Conservation (phyloP, 441 rosid genomes). For the Pelargonium fulgidum region DNA sequence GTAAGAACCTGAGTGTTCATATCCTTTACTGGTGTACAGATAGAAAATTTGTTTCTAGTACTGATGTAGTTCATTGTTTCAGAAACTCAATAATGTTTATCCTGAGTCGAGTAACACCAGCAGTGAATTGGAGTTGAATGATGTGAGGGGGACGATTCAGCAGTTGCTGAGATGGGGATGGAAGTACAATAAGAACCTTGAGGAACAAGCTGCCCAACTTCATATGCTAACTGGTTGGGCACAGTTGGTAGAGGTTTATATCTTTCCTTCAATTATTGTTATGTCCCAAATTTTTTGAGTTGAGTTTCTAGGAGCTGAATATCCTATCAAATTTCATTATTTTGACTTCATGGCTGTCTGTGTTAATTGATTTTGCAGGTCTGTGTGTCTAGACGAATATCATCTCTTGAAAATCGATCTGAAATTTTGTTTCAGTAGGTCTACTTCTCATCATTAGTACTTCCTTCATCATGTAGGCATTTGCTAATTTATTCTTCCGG, state of each 20-base stretch:
- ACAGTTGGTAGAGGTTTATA: slow-evolving; percentile 76
- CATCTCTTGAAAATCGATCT: slow-evolving; percentile 61
- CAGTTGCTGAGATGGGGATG: slow-evolving; percentile 92
- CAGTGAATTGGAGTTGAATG: slow-evolving; percentile 68
- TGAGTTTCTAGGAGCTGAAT: not conserved
- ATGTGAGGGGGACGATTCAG: slow-evolving; percentile 73
- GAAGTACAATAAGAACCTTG: slow-evolving; percentile 91
- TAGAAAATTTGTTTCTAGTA: slow-evolving; percentile 13
- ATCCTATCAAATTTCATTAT: not conserved
- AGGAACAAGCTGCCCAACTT: slow-evolving; percentile 98
- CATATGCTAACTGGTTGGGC: slow-evolving; percentile 99
- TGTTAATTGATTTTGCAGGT: slow-evolving; percentile 38
- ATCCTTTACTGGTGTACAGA: slow-evolving; percentile 14
- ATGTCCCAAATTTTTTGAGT: not conserved
- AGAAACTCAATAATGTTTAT: slow-evolving; percentile 68
- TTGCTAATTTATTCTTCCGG: slow-evolving; percentile 27
- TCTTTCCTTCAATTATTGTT: slow-evolving; percentile 18
- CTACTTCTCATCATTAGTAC: slow-evolving; percentile 15
- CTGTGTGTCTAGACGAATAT: slow-evolving; percentile 74
- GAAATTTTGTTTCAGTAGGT: slow-evolving; percentile 81
- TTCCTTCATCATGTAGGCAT: slow-evolving; percentile 16
- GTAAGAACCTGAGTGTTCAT: slow-evolving; percentile 7
- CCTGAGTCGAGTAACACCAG: slow-evolving; percentile 54
- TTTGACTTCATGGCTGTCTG: slow-evolving; percentile 14
- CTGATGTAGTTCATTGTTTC: slow-evolving; percentile 26